Base-by-base conservation (phyloP, 73 alveolate species). In the Stentor coeruleus region DNA sequence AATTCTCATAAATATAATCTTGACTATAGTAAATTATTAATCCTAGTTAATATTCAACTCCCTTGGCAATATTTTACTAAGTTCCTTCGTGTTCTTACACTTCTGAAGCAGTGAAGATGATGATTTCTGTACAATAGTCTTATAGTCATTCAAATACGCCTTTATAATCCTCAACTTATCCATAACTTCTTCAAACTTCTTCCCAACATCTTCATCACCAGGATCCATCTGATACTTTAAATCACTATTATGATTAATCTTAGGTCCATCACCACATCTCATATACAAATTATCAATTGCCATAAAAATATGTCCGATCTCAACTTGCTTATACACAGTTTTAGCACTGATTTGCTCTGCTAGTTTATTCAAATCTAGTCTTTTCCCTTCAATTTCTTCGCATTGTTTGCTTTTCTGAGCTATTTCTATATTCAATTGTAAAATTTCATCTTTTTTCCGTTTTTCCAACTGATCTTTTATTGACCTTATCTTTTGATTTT, bases 401-500 rank as follows among this genome's bases (percentile, higher is more conserved):
- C 82, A 76, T 3, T 76, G 57, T 72, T 86, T 36, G 74, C 88
- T 74, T 14, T 30, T 0, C 41, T 59, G 75, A 0, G 89, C 91
- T 3, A 90, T 90, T 31, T 90, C 91, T 57, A 85, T 90, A 36
- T 86, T 82, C 36, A 90, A 35, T 20, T 76, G 40, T 85, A 87
- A 82, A 14, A 57, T 75, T 42, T 87, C 83, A 14, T 88, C 80
- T 28, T 75, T 60, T 87, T 74, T 82, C 40, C 86, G 86, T 39
- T 76, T 82, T 3, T 74, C 59, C 37, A 36, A 76, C 26, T 40
- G 38, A 2, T 82, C 83, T 41, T 81, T 83, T 3, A 58, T 3
- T 3, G 35, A 59, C 33, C 58, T 87, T 11, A 90, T 15, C 41
- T 6, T 20, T 11, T 86, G 91, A 31, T 59, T 38, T n/a, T 83